Evolutionary conservation across 2,329 filamentous ascomycete species (phyloP).

Genomic region (Chalaropsis thielavioides): DNA sequence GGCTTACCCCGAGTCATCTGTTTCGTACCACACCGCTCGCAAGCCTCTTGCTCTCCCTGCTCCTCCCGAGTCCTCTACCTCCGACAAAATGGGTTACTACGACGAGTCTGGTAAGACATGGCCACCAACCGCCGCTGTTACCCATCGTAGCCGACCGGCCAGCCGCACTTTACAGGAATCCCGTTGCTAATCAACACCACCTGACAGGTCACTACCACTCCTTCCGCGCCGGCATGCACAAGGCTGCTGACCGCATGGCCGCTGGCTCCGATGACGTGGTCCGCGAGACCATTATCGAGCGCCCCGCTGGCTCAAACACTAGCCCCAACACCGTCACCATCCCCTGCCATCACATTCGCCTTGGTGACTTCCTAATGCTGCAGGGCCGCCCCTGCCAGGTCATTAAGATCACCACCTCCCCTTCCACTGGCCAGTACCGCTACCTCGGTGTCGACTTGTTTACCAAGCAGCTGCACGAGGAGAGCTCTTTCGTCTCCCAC

Average conservation of each 20-base stretch:
- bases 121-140: conserved; percentile 11
- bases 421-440: conserved; percentile 96
- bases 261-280: conserved; percentile 33
- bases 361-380: conserved; percentile 96
- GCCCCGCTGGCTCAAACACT: conserved; percentile 24
- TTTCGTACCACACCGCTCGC: conserved; percentile 8
- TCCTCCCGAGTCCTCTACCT: conserved; percentile 21
- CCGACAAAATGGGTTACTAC: conserved; percentile 48
- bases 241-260: conserved; percentile 41
- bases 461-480: conserved; percentile 98
- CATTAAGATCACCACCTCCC: conserved; percentile 97
- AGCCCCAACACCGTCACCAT: conserved; percentile 82
- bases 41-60: conserved; percentile 20
- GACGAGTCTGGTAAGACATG: conserved; percentile 41
- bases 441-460: conserved; percentile 99
- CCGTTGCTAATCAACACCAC: too few species aligned
- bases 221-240: conserved; percentile 41
- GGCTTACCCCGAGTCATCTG: conserved; percentile 16
- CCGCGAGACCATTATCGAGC: conserved; percentile 29
- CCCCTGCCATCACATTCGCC: conserved; percentile 98
- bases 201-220: conserved; percentile 49
- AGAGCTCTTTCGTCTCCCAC: conserved; percentile 96
- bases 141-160: too few species aligned
- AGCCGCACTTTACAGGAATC: too few species aligned
- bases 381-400: conserved; percentile 99